Base-by-base conservation (phyloP, 1,284 basidiomycete genomes). In the Moesziomyces sp. region DNA sequence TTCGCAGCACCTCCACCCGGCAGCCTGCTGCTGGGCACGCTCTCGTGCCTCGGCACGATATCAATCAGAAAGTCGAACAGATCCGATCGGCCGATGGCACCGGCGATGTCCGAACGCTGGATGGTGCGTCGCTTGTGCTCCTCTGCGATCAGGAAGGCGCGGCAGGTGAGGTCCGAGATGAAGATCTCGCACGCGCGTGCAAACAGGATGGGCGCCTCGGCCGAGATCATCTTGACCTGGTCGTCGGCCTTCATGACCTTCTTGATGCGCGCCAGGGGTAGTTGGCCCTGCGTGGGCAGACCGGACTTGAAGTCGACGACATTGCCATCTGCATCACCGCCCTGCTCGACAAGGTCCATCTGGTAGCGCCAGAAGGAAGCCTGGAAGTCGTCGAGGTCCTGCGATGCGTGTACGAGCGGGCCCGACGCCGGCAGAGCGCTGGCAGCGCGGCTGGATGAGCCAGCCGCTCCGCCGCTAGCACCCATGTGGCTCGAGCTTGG, bases 21-120 rank as follows among this genome's bases (percentile, higher is more conserved):
- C 53, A 75, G 26, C 26, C 68, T 55, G 46, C 73, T 75, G 13
- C 60, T 60, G 5, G 68, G 74, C 13, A 80, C 67, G 50, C 75
- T 78, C 52, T 81, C 79, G 45, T 78, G 70, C 47, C 77, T 45
- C 11, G 82, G 80, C 11, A 84, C 78, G 40, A 84, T 75, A 52
- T 84, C 83, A 48, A 84, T 83, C 48, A 84, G 60, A 45, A 84
- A 84, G 50, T 84, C 83, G 44, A 84, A 84, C 52, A 83, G 61
- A 49, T 84, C 82, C 28, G 79, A 81, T 23, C 78, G 52, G 14
- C 78, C 76, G 28, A 84, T 77, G 9, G 83, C 82, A 23, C 73
- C 79, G 0, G 77, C 76, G 34, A 84, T 78, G 47, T 84, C 83
- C 5, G 76, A 78, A 19, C 78, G 74, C 69, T 79, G 79, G 42